Base-by-base conservation (phyloP, 345 rosid genomes). In the Microthlaspi erraticum region DNA sequence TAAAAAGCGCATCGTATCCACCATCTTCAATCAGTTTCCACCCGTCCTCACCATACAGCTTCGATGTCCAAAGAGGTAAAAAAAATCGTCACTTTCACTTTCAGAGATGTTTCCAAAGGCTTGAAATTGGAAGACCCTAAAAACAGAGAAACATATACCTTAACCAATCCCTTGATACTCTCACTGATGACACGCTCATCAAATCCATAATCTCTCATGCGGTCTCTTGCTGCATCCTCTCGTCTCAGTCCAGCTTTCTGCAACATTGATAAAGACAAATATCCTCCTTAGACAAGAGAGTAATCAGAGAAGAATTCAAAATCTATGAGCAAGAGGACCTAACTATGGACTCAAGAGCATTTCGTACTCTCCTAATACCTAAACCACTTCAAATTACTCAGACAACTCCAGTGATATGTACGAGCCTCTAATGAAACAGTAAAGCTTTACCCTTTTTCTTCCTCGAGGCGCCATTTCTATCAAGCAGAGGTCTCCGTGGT, bases 151-250 rank as follows among this genome's bases (percentile, higher is more conserved):
- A 62, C 70, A 56, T 13, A 78, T 13, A 78, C 84, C 78, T 66
- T 13, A 14, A 83, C 63, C 61, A 83, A 19, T 3, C 63, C 73
- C 56, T 49, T 73, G 34, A 81, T 62, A 52, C 74, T 70, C 12
- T 10, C 39, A 16, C 29, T 74, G 51, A 83, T 60, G 18, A 76
- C 14, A 17, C 59, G 45, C 14, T 52, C 44, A 5, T 60, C 8
- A 60, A 81, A 81, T 3, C 84, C 84, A 62, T 42, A 44, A 1
- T 14, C 48, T n/a, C 33, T 65, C 54, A 78, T 67, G 10, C 81
- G 76, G 5, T 80, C 82, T 32, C 80, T 64, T n/a, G 86, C 84
- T 33, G 84, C 86, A 63, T 80, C 82, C 42, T 44, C 74, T 13
- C 84, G 76, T 49, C 6, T 79, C 61, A 68, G 9, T 23, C 83